Evolutionary conservation across 1,139 yeast species (phyloP).

Genomic region (Trichomonascaceae sp.): DNA sequence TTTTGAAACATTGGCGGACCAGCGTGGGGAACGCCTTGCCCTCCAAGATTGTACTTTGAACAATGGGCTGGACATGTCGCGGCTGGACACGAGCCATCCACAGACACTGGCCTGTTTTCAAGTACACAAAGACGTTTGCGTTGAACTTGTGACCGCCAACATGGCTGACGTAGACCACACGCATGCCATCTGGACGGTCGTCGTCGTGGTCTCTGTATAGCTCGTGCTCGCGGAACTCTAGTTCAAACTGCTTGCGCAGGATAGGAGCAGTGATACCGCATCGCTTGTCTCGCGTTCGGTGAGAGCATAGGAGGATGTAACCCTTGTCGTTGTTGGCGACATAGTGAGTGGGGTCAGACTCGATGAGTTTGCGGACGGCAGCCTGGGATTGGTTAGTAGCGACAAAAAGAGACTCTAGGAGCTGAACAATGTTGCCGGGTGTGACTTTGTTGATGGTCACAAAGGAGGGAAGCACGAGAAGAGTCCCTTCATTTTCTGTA

Average conservation of each 20-base stretch:
- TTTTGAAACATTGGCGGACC: conserved; percentile 40
- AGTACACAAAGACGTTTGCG: conserved; percentile 72
- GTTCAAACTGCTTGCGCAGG: conserved; percentile 65
- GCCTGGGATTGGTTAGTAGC: conserved; percentile 4
- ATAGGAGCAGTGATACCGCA: conserved; percentile 96
- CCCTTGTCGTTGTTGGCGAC: conserved; percentile 29
- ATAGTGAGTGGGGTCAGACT: conserved; percentile 2
- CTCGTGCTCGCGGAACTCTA: conserved; percentile 56
- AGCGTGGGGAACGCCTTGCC: conserved; percentile 65
- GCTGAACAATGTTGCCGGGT: conserved; percentile 31
- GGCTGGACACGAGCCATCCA: conserved; percentile 88
- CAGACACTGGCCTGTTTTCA: conserved; percentile 59
- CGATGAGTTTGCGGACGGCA: conserved; percentile 3
- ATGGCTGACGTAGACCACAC: conserved; percentile 61
- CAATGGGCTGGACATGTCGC: conserved; percentile 54
- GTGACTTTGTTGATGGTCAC: conserved; percentile 51
- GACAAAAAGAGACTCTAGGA: conserved; percentile 33
- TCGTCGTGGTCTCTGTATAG: conserved; percentile 66
- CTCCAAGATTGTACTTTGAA: conserved; percentile 56
- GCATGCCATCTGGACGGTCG: conserved; percentile 57
- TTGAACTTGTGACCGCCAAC: conserved; percentile 94
- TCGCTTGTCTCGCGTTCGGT: conserved; percentile 77
- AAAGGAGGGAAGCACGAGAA: conserved; percentile 65
- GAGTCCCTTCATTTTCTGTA: conserved; percentile 11
- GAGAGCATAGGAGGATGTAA: conserved; percentile 72